Percentiles rank a stretch among this genome's conserved stretches.
These are phyloP conservation scores for Diddensiella santjacobensis DNA, from an alignment of 805 yeast genomes.

Conservation along the genomic window DNA sequence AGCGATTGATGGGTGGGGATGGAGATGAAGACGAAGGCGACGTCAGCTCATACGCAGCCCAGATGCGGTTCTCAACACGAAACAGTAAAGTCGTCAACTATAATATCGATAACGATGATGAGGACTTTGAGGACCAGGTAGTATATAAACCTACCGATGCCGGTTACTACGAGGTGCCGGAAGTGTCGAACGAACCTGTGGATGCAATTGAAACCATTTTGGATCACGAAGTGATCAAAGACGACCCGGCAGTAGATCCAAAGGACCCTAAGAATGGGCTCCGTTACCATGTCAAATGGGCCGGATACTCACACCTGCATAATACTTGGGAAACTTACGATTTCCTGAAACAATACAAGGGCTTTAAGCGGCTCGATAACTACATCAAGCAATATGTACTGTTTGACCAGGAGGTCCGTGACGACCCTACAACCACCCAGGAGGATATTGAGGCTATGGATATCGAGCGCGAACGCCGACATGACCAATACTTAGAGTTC, in stretches of 20 bases:
- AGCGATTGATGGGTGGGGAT: constrained; percentile 20
- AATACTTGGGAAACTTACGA: constrained; percentile 87
- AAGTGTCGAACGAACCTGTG: constrained; percentile 33
- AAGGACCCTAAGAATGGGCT: constrained; percentile 29
- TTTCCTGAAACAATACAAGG: constrained; percentile 48
- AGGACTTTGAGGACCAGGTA: constrained; percentile 43
- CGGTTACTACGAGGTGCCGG: constrained; percentile 15
- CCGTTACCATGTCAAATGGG: constrained; percentile 66
- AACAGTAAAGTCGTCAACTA: constrained; percentile 71
- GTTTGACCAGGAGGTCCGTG: constrained; percentile 68
- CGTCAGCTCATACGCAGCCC: constrained; percentile 20
- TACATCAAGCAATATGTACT: constrained; percentile 76
- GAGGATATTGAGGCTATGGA: constrained; percentile 95
- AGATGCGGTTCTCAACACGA: constrained; percentile 69
- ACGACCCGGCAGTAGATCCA: constrained; percentile 34
- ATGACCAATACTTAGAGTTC: constrained; percentile 80
- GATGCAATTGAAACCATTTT: constrained; percentile 49
- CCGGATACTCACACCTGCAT: constrained; percentile 81
- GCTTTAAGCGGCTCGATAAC: constrained; percentile 83
- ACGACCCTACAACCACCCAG: constrained; percentile 75
- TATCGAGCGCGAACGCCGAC: constrained; percentile 76
- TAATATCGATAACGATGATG: constrained; percentile 60
- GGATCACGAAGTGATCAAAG: constrained; percentile 44
- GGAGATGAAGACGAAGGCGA: constrained; percentile 20
- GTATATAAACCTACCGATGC: constrained; percentile 28